Evolutionary conservation across 805 yeast genomes (phyloP).

Genomic region (Saccharomyces jurei): DNA sequence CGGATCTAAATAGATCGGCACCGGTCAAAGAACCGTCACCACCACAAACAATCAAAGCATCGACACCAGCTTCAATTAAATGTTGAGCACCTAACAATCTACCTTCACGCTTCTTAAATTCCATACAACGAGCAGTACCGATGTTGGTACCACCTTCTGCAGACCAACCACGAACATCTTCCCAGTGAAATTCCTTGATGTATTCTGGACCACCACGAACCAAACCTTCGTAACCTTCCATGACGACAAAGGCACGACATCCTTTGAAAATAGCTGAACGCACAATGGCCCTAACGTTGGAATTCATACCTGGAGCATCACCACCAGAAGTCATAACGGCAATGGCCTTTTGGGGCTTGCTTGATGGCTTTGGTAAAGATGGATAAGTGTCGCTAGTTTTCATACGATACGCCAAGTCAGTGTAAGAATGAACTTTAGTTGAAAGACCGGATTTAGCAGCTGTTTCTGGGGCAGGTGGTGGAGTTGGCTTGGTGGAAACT

Average conservation of each 20-base stretch:
- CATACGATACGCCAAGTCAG: conserved; percentile 16
- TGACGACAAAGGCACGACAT: conserved; percentile 58
- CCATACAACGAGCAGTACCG: conserved; percentile 70
- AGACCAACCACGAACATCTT: conserved; percentile 63
- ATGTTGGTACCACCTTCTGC: conserved; percentile 69
- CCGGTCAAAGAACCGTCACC: conserved; percentile 82
- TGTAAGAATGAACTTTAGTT: conserved; percentile 18
- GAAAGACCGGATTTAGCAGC: conserved; percentile 4
- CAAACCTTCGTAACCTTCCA: conserved; percentile 70
- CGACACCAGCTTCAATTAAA: conserved; percentile 63
- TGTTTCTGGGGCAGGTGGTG: conserved; percentile 10
- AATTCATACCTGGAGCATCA: conserved; percentile 77
- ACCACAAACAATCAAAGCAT: conserved; percentile 72
- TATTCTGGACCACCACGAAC: conserved; percentile 51
- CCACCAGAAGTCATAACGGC: conserved; percentile 81
- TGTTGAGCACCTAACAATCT: conserved; percentile 56
- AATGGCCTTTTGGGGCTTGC: conserved; percentile 37
- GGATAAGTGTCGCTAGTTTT: conserved; percentile 14
- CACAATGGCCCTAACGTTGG: conserved; percentile 66
- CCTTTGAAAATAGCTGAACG: conserved; percentile 58
- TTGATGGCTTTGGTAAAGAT: conserved; percentile 12
- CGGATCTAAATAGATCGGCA: conserved; percentile 66
- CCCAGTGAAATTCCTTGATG: conserved; percentile 61
- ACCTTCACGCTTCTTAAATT: conserved; percentile 59
- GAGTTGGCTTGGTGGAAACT: conserved; percentile 37